Evolutionary conservation across 2,329 filamentous ascomycete species (phyloP), one percentile per base, ranked within the genome.

Genomic region (Zymoseptoria brevis): DNA sequence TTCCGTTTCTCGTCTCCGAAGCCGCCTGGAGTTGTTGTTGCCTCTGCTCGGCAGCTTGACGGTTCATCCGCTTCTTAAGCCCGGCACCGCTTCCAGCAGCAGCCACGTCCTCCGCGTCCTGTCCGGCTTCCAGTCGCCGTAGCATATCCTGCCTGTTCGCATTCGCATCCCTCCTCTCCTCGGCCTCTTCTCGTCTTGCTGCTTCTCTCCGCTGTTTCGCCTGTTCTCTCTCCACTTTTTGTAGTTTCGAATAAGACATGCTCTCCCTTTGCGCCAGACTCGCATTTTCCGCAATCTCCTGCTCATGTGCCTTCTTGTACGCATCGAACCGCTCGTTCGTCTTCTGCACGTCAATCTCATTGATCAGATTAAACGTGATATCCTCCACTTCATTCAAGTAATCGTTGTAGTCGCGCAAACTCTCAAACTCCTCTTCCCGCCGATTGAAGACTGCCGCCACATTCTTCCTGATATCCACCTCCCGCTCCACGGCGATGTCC

Each of bases 361-460:
- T 81, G 56, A 96, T 87, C 8, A 99, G 81, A 71, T 96, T 93
- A 76, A 92, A 91, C 1, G 92, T 92, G 62, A 96, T 83, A 65
- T 88, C 85, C 77, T 99, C 94, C 48, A 96, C 90, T 70, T 89
- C 86, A 75, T 97, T 90, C 11, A 99, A 84, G 76, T 97, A 96
- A 74, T 96, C 87, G 76, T 99, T 96, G 79, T 87, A 99, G 71
- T 86, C 88, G 50, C 83, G 78, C 60, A 96, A 80, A 1, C 83
- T 85, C 74, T 95, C 88, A 69, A 99, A 99, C 73, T 99, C 94
- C 63, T 94, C 89, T 76, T 96, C 87, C 19, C 84, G 80, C 68
- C 90, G 87, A 77, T 97, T 96, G 75, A 97, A 93, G 8, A 93
- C 88, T 59, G 69, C 64, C 8, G 68, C 86, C 1, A 97, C 90